Evolutionary conservation across 805 yeast genomes (phyloP), one percentile per base, ranked within the genome.

Genomic region (Candida hungchunana): DNA sequence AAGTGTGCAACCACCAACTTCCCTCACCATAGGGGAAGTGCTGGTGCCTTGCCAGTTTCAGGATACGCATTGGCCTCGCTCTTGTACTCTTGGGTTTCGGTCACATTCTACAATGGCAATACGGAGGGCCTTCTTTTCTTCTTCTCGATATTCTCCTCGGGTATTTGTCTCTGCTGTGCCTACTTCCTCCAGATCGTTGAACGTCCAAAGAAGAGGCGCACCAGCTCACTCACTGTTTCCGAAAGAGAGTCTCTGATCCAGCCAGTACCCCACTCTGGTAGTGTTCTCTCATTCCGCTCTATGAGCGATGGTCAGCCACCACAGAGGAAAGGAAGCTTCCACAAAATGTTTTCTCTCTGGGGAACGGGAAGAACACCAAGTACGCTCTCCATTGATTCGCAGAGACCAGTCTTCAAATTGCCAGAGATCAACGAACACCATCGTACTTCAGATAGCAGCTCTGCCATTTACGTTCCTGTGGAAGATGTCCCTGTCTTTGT

Each of bases 21-120:
- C 46, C 90, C 90, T 0, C 60, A 72, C 19, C 77, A 79, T 50
- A 67, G 82, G 51, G 93, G 59, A 6, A 48, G 51, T 4, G 59
- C 59, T 10, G 59, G 59, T 12, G 58, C 59, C 0, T 34, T 53
- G 3, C 59, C 59, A 1, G 56, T 54, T 5, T 43, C 58, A 1
- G 37, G 48, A 1, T 83, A 75, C 56, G 94, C 90, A 0, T 58
- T 83, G 27, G 74, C 87, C 6, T 88, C 90, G 4, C 66, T 83
- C 26, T 46, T 80, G 14, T 80, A 78, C 50, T 75, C 86, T 3
- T 55, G 71, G 3, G 48, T 80, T 4, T 72, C 84, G 11, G 75
- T 82, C 0, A 48, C 59, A 6, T 65, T 71, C 33, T 82, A 73
- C 46, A 55, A 59, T 7, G 74, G 68, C 21, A 58, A 80, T 44